Evolutionary conservation across 768 basidiomycete genomes (phyloP), one percentile per base, ranked within the genome.

Genomic region (Pholiota molesta): DNA sequence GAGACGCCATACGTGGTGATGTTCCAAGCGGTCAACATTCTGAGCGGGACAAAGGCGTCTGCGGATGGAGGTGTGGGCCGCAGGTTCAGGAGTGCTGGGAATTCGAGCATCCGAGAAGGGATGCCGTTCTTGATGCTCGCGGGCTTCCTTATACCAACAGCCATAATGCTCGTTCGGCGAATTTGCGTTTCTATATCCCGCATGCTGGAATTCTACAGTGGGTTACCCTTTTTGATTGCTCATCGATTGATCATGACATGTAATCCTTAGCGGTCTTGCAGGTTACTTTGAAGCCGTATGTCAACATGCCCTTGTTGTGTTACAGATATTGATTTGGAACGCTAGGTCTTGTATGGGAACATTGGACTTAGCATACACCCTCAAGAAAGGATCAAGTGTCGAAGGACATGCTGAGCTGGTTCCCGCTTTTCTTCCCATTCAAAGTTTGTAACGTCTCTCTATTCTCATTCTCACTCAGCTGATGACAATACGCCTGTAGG

Each of bases 1-100:
- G 97, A 99, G 76, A 98, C 95, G 33, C 97, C 97, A 0, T 99
- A 99, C 68, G 97, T 99, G 17, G 97, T 99, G 63, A 97, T 99
- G 96, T 94, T 99, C 74, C 90, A 94, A 70, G 92, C 94, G 9
- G 91, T 94, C 63, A 96, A 95, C 65, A 83, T 95, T 61, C 81
- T 99, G 44, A 94, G 92, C 60, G 95, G 89, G 80, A 91, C 53
- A 85, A 90, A 49, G 83, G 84, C 29, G 83, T 85, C 44, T 66
- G 79, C 37, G 79, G 81, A 67, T 66, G 87, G 86, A 17, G 85
- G 51, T 95, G 92, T 77, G 95, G 95, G 14, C 81, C 88, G 1
- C 86, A 86, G 65, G 82, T 97, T 37, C 97, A 99, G 74, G 92
- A 95, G 68, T 99, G 97, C 68, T 99, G 97, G 97, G 90, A 92